Conservation (phyloP, 495 filamentous ascomycete genomes). For the Amniculicola lignicola region DNA sequence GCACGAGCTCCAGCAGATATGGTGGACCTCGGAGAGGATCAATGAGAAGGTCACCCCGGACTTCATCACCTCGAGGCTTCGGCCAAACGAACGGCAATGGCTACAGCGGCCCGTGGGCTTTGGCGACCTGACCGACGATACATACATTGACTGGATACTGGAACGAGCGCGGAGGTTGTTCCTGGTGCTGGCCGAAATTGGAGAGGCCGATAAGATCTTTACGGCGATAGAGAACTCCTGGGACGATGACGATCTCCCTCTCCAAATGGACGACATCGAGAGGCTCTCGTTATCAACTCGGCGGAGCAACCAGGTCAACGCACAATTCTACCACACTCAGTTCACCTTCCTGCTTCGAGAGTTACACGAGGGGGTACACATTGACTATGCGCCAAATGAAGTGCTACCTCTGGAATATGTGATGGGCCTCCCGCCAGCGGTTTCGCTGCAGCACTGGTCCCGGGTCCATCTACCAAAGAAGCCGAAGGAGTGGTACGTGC, state of each 20-base stretch:
- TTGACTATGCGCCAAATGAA: slow-evolving; percentile 72
- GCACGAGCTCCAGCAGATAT: slow-evolving; percentile 45
- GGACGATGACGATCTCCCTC: slow-evolving; percentile 84
- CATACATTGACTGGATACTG: slow-evolving; percentile 91
- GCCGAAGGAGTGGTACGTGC: slow-evolving; percentile 60
- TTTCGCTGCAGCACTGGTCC: slow-evolving; percentile 55
- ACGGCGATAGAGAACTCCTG: slow-evolving; percentile 78
- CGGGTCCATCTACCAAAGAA: slow-evolving; percentile 63
- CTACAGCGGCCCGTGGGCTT: slow-evolving; percentile 71
- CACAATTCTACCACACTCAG: slow-evolving; percentile 75
- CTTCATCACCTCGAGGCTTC: slow-evolving; percentile 65
- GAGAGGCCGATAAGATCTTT: slow-evolving; percentile 81
- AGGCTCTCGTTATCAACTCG: slow-evolving; percentile 61
- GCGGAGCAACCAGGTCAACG: slow-evolving; percentile 61
- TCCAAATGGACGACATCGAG: slow-evolving; percentile 68
- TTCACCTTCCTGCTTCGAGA: slow-evolving; percentile 75
- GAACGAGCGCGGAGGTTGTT: slow-evolving; percentile 75
- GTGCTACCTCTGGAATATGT: slow-evolving; percentile 71
- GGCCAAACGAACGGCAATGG: slow-evolving; percentile 59
- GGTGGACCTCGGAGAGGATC: slow-evolving; percentile 80
- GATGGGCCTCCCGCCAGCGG: slow-evolving; percentile 55
- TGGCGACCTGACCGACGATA: slow-evolving; percentile 86
- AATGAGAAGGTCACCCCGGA: slow-evolving; percentile 66
- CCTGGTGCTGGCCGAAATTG: slow-evolving; percentile 75
- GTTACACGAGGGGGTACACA: slow-evolving; percentile 65